A percentile compares a stretch with the other conserved stretches of the same genome.
phyloP scores from a whole-genome alignment of 2,329 filamentous ascomycete genomes.

The Alternaria triticina region DNA sequence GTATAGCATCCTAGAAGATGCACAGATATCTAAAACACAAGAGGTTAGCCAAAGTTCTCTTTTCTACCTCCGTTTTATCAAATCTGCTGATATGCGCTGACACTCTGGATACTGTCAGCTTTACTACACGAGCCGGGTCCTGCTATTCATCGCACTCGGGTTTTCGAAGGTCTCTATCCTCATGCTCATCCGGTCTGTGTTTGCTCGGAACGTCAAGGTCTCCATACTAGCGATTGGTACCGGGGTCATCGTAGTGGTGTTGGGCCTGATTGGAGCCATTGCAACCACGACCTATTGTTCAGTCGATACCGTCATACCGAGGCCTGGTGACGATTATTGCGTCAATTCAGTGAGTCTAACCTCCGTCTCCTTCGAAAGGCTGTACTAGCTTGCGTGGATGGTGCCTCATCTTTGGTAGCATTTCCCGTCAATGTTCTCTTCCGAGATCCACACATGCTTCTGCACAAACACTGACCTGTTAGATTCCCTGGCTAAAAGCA shows the following conservation, averaged over 20 bases:
- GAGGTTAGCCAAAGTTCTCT: not conserved
- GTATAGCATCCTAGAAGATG: not conserved
- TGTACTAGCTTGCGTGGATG: not conserved
- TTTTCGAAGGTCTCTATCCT: conserved; percentile 11
- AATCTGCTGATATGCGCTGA: not conserved
- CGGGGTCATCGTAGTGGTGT: not conserved
- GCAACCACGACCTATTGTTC: conserved; percentile 2
- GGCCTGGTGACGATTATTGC: not conserved
- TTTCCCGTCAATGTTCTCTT: too few relatives aligned
- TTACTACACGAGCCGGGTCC: conserved; percentile 1
- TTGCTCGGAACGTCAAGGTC: not conserved
- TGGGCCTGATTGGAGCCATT: conserved; percentile 1
- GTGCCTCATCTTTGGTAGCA: not conserved
- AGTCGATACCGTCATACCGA: not conserved
- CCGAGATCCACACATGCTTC: not conserved
- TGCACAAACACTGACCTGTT: not conserved
- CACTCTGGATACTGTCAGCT: not conserved
- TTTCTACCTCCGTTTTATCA: not conserved
- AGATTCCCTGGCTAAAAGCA: conserved; percentile 7
- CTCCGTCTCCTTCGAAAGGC: not conserved
- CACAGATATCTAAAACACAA: not conserved
- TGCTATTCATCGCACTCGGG: conserved; percentile 7
- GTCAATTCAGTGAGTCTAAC: not conserved
- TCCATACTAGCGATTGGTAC: not conserved
- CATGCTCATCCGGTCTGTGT: conserved; percentile 1